Evolutionary conservation across 2,329 filamentous ascomycete genomes (phyloP).

Genomic region (Scedosporium boydii): DNA sequence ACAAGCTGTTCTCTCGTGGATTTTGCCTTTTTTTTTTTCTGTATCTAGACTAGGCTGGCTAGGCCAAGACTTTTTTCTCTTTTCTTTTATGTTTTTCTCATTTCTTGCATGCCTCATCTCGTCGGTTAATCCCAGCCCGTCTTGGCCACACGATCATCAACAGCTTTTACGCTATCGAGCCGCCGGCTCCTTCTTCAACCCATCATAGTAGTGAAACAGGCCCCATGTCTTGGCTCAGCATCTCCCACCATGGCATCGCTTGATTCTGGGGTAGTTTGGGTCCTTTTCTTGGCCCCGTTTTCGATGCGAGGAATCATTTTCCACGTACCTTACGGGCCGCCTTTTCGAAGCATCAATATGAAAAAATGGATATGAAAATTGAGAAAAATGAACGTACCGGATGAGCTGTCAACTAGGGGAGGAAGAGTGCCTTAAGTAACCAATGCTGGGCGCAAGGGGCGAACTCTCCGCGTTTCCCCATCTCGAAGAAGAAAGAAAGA

Average conservation of each 20-base stretch:
- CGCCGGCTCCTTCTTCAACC: not conserved
- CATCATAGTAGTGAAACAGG: not conserved
- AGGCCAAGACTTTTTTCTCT: not conserved
- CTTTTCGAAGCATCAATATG: not conserved
- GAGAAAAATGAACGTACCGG: not conserved
- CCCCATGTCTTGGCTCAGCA: slow-evolving; percentile 1
- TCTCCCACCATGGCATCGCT: not conserved
- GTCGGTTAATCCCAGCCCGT: slow-evolving; percentile 5
- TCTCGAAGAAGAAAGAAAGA: not conserved
- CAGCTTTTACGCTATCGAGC: slow-evolving; percentile 1
- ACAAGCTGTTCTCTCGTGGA: too few relatives aligned
- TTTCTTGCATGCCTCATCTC: not conserved
- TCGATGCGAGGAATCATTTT: not conserved
- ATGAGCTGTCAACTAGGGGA: not conserved
- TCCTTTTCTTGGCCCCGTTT: not conserved
- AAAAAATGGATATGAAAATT: not conserved
- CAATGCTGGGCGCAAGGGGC: not conserved
- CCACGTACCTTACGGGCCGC: not conserved
- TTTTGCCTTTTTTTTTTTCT: not conserved
- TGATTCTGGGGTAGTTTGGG: not conserved
- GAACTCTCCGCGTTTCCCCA: not conserved
- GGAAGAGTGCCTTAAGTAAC: not conserved
- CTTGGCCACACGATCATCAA: slow-evolving; percentile 5
- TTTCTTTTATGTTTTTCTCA: not conserved
- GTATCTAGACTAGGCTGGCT: not conserved